These are phyloP conservation scores for Pseudonectria foliicola DNA, from an alignment of 2,329 filamentous ascomycete species.

Conservation along the genomic window DNA sequence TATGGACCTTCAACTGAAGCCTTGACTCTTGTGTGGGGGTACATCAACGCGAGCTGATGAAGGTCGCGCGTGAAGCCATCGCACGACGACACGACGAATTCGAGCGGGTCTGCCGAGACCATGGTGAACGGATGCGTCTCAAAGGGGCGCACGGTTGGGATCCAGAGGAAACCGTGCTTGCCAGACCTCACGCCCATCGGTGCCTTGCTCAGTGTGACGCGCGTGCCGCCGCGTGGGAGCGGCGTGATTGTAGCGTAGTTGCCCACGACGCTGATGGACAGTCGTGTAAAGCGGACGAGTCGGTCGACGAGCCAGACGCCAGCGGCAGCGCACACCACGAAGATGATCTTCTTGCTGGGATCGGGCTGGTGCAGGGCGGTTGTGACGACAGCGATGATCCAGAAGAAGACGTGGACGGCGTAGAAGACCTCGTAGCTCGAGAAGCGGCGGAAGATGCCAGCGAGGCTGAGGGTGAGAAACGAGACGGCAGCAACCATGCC, in stretches of 20 bases:
- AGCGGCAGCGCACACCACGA: slow-evolving; percentile 35
- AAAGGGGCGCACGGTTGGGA: slow-evolving; percentile 47
- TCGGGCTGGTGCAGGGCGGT: slow-evolving; percentile 46
- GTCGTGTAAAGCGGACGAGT: slow-evolving; percentile 36
- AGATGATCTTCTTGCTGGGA: slow-evolving; percentile 33
- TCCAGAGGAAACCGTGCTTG: slow-evolving; percentile 58
- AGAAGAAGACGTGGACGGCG: slow-evolving; percentile 43
- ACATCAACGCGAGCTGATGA: slow-evolving; percentile 41
- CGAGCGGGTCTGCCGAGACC: slow-evolving; percentile 41
- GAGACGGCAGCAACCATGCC: slow-evolving; percentile 42
- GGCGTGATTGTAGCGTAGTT: slow-evolving; percentile 47
- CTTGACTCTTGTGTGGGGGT: slow-evolving; percentile 41
- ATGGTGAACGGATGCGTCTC: slow-evolving; percentile 62
- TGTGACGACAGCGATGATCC: slow-evolving; percentile 40
- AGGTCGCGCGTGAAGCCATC: slow-evolving; percentile 53
- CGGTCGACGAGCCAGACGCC: slow-evolving; percentile 46
- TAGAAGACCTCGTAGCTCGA: slow-evolving; percentile 52
- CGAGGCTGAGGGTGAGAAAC: slow-evolving; percentile 37
- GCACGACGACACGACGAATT: slow-evolving; percentile 52
- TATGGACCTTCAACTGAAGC: slow-evolving; percentile 54
- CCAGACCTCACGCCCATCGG: slow-evolving; percentile 42
- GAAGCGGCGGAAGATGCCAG: slow-evolving; percentile 35
- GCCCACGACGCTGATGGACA: slow-evolving; percentile 39
- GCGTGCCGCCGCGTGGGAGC: slow-evolving; percentile 46
- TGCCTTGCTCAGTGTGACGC: slow-evolving; percentile 45